Conservation (phyloP, 805 yeast species). For the Ogataea naganishii region DNA sequence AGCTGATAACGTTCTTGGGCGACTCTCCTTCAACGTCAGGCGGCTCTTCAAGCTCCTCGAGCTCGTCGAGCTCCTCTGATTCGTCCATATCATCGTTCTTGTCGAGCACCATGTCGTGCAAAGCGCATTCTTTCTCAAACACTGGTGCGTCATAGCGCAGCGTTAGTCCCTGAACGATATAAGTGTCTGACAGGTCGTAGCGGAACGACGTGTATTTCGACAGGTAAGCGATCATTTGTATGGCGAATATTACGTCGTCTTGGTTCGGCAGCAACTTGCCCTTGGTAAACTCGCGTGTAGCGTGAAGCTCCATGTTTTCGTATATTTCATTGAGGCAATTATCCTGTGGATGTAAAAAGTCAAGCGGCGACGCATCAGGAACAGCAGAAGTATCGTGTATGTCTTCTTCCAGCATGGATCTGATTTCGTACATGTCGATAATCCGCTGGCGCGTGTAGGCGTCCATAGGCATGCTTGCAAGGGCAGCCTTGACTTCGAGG, state of each 20-base stretch:
- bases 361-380: no score
- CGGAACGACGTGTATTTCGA: slow-evolving; percentile 84
- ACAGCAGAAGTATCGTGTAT: no score
- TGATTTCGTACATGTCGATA: no score
- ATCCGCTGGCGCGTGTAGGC: no score
- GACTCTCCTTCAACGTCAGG: no score
- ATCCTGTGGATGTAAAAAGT: no score
- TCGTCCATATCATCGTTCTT: slow-evolving; percentile 1
- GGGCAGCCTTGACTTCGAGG: no score
- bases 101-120: slow-evolving; percentile 2
- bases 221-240: slow-evolving; percentile 85
- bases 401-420: no score
- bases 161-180: slow-evolving; percentile 65
- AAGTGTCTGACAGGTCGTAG: slow-evolving; percentile 63
- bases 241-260: slow-evolving; percentile 90
- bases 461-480: no score
- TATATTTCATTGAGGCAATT: slow-evolving; percentile 8
- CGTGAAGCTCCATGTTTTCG: slow-evolving; percentile 16
- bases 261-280: slow-evolving; percentile 84
- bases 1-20: no score
- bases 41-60: no score
- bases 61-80: slow-evolving; percentile 1
- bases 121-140: not conserved
- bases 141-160: slow-evolving; percentile 24
- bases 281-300: slow-evolving; percentile 46